Percentiles rank a stretch among this genome's conserved stretches.
These are phyloP conservation scores for Coccomyxa sp. DNA, from an alignment of 139 green algal species.

Conservation along the genomic window DNA sequence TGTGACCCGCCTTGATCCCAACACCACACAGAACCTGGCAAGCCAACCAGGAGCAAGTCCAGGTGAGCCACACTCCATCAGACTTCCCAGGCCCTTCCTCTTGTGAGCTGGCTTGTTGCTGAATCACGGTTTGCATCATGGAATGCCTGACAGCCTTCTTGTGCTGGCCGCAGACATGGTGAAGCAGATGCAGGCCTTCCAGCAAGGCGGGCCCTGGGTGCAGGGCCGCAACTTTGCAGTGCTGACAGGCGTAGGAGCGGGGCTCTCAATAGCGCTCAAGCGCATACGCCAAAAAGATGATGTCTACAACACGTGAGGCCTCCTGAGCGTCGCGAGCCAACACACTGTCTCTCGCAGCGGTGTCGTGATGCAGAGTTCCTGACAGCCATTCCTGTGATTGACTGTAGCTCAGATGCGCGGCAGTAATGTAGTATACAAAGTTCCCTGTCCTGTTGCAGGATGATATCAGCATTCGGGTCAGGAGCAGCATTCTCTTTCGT, in stretches of 20 bases:
- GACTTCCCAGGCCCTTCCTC: neutral
- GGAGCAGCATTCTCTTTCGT: slow-evolving; percentile 76
- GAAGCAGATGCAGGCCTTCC: slow-evolving; percentile 45
- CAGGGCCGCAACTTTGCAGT: slow-evolving; percentile 91
- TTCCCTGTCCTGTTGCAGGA: too few species aligned
- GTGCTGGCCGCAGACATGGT: slow-evolving; percentile 15
- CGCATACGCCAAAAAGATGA: slow-evolving; percentile 75
- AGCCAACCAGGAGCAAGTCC: neutral
- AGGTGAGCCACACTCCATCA: neutral
- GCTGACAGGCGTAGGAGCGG: slow-evolving; percentile 89
- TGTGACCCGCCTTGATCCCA: slow-evolving; percentile 52
- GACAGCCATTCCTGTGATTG: too few species aligned
- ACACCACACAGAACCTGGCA: slow-evolving; percentile 1
- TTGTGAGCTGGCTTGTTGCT: neutral
- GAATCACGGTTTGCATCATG: neutral
- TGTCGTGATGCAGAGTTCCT: too few species aligned
- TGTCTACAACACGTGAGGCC: slow-evolving; percentile 23
- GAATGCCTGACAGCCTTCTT: neutral
- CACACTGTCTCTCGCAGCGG: too few species aligned
- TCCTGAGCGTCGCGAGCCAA: too few species aligned
- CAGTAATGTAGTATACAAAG: too few species aligned
- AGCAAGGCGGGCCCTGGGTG: slow-evolving; percentile 59
- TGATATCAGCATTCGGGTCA: slow-evolving; percentile 76
- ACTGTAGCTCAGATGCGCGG: too few species aligned
- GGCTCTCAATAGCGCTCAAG: slow-evolving; percentile 66